These are phyloP conservation scores for Penicillium coprophilum DNA, from an alignment of 495 filamentous ascomycete genomes.

Conservation along the genomic window DNA sequence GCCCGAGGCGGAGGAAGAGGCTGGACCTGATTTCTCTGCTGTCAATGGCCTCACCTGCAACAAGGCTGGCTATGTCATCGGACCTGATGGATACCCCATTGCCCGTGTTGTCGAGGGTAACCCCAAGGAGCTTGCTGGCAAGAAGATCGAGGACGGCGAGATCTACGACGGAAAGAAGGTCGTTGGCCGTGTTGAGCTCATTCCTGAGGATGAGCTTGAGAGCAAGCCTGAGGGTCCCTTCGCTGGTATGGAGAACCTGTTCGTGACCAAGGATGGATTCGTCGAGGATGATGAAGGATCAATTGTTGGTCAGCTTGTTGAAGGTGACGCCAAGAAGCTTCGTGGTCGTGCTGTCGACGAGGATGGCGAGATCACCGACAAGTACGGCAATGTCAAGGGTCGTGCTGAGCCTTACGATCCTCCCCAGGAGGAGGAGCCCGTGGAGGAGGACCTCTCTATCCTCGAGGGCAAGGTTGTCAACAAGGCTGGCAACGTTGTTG, in stretches of 20 bases:
- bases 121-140: slow-evolving; percentile 64
- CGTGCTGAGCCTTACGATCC: slow-evolving; percentile 69
- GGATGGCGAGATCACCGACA: slow-evolving; percentile 82
- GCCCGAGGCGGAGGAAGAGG: slow-evolving; percentile 31
- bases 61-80: slow-evolving; percentile 77
- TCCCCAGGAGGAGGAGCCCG: slow-evolving; percentile 47
- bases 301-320: slow-evolving; percentile 68
- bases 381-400: slow-evolving; percentile 75
- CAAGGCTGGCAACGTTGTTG: slow-evolving; percentile 81
- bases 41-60: slow-evolving; percentile 69
- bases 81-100: slow-evolving; percentile 67
- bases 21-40: slow-evolving; percentile 56
- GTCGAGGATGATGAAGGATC: slow-evolving; percentile 68
- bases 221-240: slow-evolving; percentile 71
- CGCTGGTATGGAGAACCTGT: slow-evolving; percentile 67
- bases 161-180: slow-evolving; percentile 73
- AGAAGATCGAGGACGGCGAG: slow-evolving; percentile 67
- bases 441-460: slow-evolving; percentile 60
- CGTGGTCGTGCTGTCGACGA: slow-evolving; percentile 75
- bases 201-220: slow-evolving; percentile 70
- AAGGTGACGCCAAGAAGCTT: slow-evolving; percentile 73
- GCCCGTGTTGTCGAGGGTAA: slow-evolving; percentile 69
- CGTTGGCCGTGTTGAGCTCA: slow-evolving; percentile 71
- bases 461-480: slow-evolving; percentile 84
- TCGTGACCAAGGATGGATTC: slow-evolving; percentile 67